Conservation (phyloP, 345 rosid species). For the Linum trigynum region DNA sequence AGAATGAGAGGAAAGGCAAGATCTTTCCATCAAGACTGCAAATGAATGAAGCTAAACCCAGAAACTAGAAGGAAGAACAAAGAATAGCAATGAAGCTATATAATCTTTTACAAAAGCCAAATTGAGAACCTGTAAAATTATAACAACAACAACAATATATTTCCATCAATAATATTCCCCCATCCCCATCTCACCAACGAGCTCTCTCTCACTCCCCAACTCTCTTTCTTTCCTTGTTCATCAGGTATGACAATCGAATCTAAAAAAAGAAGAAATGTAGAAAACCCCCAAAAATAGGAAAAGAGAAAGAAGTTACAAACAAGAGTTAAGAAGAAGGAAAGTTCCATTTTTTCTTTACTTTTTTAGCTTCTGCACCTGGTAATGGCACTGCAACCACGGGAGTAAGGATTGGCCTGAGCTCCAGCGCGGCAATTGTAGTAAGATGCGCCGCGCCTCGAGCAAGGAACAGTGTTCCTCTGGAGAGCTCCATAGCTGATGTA, state of each 20-base stretch:
- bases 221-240: background rate
- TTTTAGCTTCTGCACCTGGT: slow-evolving; percentile 61
- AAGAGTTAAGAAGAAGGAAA: background rate
- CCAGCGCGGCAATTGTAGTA: slow-evolving; percentile 82
- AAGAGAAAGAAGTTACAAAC: background rate
- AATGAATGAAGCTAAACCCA: background rate
- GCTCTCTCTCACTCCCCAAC: background rate
- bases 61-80: background rate
- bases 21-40: background rate
- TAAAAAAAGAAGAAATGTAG: background rate
- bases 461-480: slow-evolving; percentile 81
- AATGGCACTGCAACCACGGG: slow-evolving; percentile 78
- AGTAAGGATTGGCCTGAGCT: slow-evolving; percentile 74
- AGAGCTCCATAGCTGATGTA: slow-evolving; percentile 93
- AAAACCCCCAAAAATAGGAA: background rate
- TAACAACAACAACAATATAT: background rate
- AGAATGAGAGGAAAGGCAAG: background rate
- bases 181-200: background rate
- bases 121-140: background rate
- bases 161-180: background rate
- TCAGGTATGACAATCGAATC: background rate
- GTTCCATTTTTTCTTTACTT: background rate
- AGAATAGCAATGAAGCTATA: background rate
- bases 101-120: background rate
- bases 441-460: slow-evolving; percentile 91